Conservation (phyloP, 2,329 filamentous ascomycete species). For the Zasmidium citrigriseum region DNA sequence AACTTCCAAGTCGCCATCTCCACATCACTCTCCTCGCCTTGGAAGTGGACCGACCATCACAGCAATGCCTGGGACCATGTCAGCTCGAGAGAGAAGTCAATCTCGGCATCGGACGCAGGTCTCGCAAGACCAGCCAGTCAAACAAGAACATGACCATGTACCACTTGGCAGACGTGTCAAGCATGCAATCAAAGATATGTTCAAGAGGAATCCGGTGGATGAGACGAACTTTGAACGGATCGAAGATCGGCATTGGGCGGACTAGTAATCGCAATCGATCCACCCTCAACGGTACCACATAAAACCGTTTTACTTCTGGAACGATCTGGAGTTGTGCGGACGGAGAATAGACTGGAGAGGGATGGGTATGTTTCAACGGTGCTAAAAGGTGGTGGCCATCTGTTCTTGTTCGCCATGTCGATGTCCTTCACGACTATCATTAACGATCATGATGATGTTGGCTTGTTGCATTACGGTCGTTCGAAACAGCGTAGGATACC, state of each 20-base stretch:
- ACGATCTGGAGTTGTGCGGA: too few species aligned
- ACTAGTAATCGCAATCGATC: too few species aligned
- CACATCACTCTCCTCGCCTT: neutral
- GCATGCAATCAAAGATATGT: constrained; percentile 28
- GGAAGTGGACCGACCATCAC: neutral
- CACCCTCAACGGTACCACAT: too few species aligned
- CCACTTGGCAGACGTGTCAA: constrained; percentile 26
- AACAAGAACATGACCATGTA: constrained; percentile 1
- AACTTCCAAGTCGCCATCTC: neutral
- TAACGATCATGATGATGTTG: neutral
- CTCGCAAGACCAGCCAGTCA: neutral
- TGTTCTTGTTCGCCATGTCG: too few species aligned
- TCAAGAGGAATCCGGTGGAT: constrained; percentile 28
- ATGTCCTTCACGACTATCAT: too few species aligned
- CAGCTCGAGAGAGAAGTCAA: constrained; percentile 11
- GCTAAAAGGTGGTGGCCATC: too few species aligned
- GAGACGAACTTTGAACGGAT: constrained; percentile 28
- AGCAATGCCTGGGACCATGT: constrained; percentile 28
- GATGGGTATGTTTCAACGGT: too few species aligned
- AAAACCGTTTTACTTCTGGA: too few species aligned
- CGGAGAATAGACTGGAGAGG: too few species aligned
- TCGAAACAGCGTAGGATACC: neutral
- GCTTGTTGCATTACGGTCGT: neutral
- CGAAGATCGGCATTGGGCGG: constrained; percentile 33
- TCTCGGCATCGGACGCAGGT: constrained; percentile 1